Conservation (phyloP, 257 asterid species). For the Penstemon newberryi region DNA sequence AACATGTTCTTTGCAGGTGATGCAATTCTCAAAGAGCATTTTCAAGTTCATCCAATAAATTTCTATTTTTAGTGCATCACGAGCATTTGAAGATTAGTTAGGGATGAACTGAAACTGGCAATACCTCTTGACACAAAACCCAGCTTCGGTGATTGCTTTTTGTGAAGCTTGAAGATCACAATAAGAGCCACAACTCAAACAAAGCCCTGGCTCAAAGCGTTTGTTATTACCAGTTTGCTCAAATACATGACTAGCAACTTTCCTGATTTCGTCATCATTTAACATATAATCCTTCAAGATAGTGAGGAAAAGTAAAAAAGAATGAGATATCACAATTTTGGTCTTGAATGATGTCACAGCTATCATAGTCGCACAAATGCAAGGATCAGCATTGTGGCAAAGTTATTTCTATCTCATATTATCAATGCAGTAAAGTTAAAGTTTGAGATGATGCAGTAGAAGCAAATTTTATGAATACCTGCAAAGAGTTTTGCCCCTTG, state of each 20-base stretch:
- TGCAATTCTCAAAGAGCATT: not conserved
- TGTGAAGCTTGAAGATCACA: conserved; percentile 61
- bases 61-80: not conserved
- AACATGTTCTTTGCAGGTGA: conserved; percentile 5
- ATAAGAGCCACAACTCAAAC: conserved; percentile 62
- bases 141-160: conserved; percentile 46
- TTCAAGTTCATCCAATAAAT: no score
- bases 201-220: conserved; percentile 53
- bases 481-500: conserved; percentile 34
- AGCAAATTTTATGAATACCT: conserved; percentile 42
- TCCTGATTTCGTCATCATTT: conserved; percentile 34
- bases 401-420: not conserved
- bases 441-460: not conserved
- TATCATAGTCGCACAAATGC: conserved; percentile 9
- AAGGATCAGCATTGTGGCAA: conserved; percentile 9
- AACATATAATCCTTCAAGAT: conserved; percentile 40
- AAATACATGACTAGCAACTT: conserved; percentile 43
- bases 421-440: conserved; percentile 9
- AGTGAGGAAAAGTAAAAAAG: conserved; percentile 1
- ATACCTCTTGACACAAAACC: conserved; percentile 55
- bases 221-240: conserved; percentile 35
- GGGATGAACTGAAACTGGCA: not conserved
- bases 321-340: not conserved
- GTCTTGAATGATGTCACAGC: conserved; percentile 14
- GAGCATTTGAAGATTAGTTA: conserved; percentile 1